Conservation (phyloP, 2,329 filamentous ascomycete species). For the Escovopsis sp. region DNA sequence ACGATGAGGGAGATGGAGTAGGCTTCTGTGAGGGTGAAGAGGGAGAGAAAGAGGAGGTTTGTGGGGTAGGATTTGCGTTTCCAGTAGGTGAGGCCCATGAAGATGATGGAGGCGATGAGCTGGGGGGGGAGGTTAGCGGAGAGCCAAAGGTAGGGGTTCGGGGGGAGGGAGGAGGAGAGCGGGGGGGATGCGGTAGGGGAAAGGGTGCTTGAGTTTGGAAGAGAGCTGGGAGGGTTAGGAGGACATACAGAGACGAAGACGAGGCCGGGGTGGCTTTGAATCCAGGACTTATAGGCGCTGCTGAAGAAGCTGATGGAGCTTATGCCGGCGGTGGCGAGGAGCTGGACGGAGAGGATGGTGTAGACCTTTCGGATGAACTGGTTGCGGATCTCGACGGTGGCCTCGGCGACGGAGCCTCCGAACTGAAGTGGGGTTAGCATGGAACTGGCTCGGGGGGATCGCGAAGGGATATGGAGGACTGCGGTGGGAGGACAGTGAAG, state of each 20-base stretch:
- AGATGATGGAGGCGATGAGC: constrained; percentile 67
- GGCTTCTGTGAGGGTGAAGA: constrained; percentile 82
- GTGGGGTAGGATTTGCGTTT: constrained; percentile 91
- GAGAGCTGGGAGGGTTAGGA: neutral
- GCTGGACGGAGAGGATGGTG: constrained; percentile 88
- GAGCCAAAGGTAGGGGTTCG: too few relatives aligned
- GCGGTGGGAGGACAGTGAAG: too few relatives aligned
- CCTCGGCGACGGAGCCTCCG: constrained; percentile 83
- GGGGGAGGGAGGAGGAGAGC: neutral
- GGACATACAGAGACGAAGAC: constrained; percentile 63
- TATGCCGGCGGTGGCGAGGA: constrained; percentile 68
- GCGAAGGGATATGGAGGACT: too few relatives aligned
- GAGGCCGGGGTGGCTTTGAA: constrained; percentile 68
- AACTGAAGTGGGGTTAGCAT: constrained; percentile 39
- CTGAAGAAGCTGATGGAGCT: constrained; percentile 80
- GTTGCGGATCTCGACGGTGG: constrained; percentile 89
- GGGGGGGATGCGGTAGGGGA: too few relatives aligned
- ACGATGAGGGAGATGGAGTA: constrained; percentile 89
- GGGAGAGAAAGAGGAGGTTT: constrained; percentile 81
- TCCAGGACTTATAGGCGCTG: constrained; percentile 64
- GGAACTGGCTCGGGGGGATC: too few relatives aligned
- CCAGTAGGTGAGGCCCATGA: constrained; percentile 84
- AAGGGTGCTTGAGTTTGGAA: too few relatives aligned
- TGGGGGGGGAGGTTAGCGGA: constrained; percentile 16
- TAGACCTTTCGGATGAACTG: constrained; percentile 97